A percentile compares a stretch with the other conserved stretches of the same genome.
phyloP scores from a whole-genome alignment of 2,329 filamentous ascomycete genomes.

The Capronia americana region DNA sequence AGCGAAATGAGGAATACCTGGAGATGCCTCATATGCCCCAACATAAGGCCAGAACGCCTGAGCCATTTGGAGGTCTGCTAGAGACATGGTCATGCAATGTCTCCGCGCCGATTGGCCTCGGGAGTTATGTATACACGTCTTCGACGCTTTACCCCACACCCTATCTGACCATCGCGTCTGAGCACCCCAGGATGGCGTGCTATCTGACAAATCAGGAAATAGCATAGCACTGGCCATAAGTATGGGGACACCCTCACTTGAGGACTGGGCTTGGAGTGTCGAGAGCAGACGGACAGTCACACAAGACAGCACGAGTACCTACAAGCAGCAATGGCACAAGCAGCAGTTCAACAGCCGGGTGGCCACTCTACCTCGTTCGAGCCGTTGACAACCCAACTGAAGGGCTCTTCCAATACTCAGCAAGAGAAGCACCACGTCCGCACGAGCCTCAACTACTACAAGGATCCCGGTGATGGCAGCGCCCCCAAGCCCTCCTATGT shows the following conservation, averaged over 20 bases:
- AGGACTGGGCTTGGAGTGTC: background rate
- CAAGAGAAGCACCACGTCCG: conserved; percentile 38
- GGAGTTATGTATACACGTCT: conserved; percentile 17
- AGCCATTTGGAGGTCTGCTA: background rate
- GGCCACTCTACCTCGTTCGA: conserved; percentile 40
- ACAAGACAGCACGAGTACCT: conserved; percentile 14
- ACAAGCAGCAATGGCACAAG: conserved; percentile 36
- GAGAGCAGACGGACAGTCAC: conserved; percentile 7
- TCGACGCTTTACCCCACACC: conserved; percentile 32
- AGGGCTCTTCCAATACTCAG: conserved; percentile 13
- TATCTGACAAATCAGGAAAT: conserved; percentile 39
- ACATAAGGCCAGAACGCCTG: conserved; percentile 12
- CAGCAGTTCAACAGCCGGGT: conserved; percentile 38
- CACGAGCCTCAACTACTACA: conserved; percentile 41
- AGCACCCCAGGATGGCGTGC: conserved; percentile 35
- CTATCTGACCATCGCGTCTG: conserved; percentile 31
- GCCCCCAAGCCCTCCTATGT: conserved; percentile 38
- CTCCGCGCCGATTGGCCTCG: conserved; percentile 27
- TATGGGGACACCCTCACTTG: conserved; percentile 20
- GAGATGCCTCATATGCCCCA: conserved; percentile 16
- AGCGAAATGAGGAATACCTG: conserved; percentile 9
- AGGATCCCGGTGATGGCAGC: conserved; percentile 41
- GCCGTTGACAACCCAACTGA: conserved; percentile 32
- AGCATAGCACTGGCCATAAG: conserved; percentile 27
- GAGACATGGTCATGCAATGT: conserved; percentile 29